Evolutionary conservation across 1,284 basidiomycete genomes (phyloP), one percentile per base, ranked within the genome.

Genomic region (Tremellales sp.): DNA sequence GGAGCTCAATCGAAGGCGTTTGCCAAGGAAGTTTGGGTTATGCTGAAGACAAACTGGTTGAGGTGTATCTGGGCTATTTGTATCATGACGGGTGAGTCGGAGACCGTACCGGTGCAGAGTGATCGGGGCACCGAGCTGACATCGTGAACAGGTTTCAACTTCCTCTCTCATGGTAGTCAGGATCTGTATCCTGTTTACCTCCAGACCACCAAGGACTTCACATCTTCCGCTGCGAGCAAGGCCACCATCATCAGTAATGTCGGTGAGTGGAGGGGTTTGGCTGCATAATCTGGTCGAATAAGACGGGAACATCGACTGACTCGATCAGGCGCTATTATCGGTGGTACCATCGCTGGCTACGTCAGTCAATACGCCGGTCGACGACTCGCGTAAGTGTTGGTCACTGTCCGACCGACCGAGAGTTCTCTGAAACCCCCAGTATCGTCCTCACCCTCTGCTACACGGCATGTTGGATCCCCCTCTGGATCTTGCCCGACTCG

Each of bases 61-160:
- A 73, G 88, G 25, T 89, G 85, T 70, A 84, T 97, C 53, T 97
- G 93, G 68, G 86, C 86, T 1, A 65, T 80, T 41, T 65, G 75
- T 40, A 61, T 77, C 49, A 77, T 78, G 76, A 74, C 73, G 3
- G 70, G 72, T 58, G 31, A 53, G 53, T 56, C 12, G 29, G n/a
- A n/a, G n/a, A n/a, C n/a, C n/a, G n/a, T n/a, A n/a, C n/a, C n/a
- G n/a, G n/a, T n/a, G n/a, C n/a, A n/a, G n/a, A n/a, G n/a, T n/a
- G n/a, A n/a, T n/a, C n/a, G n/a, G n/a, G n/a, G n/a, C n/a, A n/a
- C n/a, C n/a, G n/a, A n/a, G n/a, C n/a, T n/a, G n/a, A n/a, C n/a
- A n/a, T n/a, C n/a, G n/a, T n/a, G n/a, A 56, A 46, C 65, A 82
- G 85, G 87, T 6, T 91, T 96, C 81, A 96, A 93, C 78, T 97